Base-by-base conservation (phyloP, 2,329 filamentous ascomycete genomes). In the Emmonsiellopsis sp. region DNA sequence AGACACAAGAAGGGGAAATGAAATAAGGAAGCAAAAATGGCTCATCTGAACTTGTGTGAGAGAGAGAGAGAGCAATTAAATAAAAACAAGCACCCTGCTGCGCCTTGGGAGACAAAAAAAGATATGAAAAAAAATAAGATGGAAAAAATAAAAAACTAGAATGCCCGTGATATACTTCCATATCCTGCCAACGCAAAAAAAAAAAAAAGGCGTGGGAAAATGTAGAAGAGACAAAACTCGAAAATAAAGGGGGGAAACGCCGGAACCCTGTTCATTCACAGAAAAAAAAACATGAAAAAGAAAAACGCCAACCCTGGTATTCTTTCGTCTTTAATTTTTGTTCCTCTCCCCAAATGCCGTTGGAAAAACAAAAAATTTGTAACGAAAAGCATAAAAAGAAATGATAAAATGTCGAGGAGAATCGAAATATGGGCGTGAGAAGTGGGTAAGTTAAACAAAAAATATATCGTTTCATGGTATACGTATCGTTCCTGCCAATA, bases 181-280 rank as follows among this genome's bases (percentile, higher is more conserved):
- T 55, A 55, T 56, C 48, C 48, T 52, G 45, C 40, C n/a, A 40
- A 31, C 16, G 30, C 7, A 31, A 16, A 26, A n/a, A 43, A 40
- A 13, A n/a, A 54, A 50, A 45, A 50, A 3, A n/a, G 16, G 35
- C 37, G 26, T 32, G 32, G 50, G 30, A 49, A 46, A 55, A 15
- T 15, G 32, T 43, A 35, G 35, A 43, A 38, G 13, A 10, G 45
- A 16, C 20, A 51, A 43, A 53, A n/a, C n/a, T n/a, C 34, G 30
- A 32, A 49, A 31, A 8, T n/a, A 35, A 34, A 46, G n/a, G 2
- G 5, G 15, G 26, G 47, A 20, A 40, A 15, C 30, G 31, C 44
- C 30, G 34, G 44, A 46, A 32, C 30, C 26, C 30, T 15, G 16
- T 7, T 31, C 9, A 44, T 7, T 26, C 42, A 31, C 5, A 34